Conservation (phyloP, 2,329 filamentous ascomycete species). For the Zasmidium cellare region DNA sequence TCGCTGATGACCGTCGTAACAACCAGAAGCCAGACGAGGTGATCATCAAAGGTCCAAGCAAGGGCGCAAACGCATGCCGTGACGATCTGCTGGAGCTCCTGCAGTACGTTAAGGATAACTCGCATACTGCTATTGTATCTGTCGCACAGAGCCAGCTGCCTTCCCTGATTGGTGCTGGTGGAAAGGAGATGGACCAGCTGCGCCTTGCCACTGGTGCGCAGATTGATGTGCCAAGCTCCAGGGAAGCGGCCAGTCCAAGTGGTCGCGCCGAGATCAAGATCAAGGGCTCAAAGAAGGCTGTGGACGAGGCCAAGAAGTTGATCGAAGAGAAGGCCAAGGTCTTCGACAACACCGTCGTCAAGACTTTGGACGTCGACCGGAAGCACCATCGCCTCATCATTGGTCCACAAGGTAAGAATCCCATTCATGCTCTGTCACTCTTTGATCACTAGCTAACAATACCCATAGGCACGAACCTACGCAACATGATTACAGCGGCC, state of each 20-base stretch:
- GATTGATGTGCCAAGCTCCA: constrained; percentile 85
- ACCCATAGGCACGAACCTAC: constrained; percentile 73
- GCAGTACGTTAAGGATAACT: constrained; percentile 88
- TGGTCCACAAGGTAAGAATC: constrained; percentile 74
- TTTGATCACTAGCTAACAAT: constrained; percentile 39
- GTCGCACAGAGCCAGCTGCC: constrained; percentile 91
- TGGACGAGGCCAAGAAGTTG: constrained; percentile 87
- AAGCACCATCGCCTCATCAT: constrained; percentile 91
- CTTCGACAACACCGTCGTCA: constrained; percentile 86
- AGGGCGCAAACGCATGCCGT: constrained; percentile 86
- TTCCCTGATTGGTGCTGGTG: constrained; percentile 89
- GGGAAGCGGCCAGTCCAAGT: constrained; percentile 65
- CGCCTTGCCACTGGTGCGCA: constrained; percentile 80
- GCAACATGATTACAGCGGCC: constrained; percentile 74
- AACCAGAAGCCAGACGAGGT: constrained; percentile 87
- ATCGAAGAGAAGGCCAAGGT: constrained; percentile 81
- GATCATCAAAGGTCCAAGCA: constrained; percentile 84
- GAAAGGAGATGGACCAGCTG: constrained; percentile 86
- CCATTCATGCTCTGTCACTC: background rate
- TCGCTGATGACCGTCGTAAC: constrained; percentile 64
- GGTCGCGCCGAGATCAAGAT: constrained; percentile 82
- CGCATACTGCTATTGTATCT: constrained; percentile 73
- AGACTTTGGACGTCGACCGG: constrained; percentile 86
- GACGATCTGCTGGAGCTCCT: constrained; percentile 87
- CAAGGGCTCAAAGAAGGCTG: constrained; percentile 88